Evolutionary conservation across 2,329 filamentous ascomycete species (phyloP), one percentile per base, ranked within the genome.

Genomic region (Penicillium sp.): DNA sequence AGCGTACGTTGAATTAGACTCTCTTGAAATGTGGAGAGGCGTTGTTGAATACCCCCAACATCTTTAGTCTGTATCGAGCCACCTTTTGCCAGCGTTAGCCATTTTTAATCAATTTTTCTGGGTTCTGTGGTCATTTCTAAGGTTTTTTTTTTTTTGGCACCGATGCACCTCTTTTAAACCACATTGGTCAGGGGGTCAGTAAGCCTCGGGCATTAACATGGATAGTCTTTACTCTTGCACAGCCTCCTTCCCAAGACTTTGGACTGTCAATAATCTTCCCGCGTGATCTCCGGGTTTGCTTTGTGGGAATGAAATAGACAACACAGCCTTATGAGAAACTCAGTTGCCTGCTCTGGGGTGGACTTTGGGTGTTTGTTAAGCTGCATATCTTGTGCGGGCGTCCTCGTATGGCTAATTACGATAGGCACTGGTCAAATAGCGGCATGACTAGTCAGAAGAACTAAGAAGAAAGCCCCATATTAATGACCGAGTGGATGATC

Each of bases 211-310:
- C 11, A 29, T 47, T 32, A 10, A 24, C 16, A 29, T 18, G 5
- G 22, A 29, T 18, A 4, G 22, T 38, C 11, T 44, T 18, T 31
- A 34, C 20, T 35, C 32, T 22, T 45, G 49, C 57, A 59, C 49
- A 57, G 57, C 57, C 57, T 53, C 53, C 49, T 50, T 59, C 53
- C 57, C 57, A 59, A 59, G 57, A 37, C 49, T 42, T 26, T 8
- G 24, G 10, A 35, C 29, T 42, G 18, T 34, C 16, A 22, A 29
- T 11, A 26, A 11, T 39, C 11, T 20, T 11, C 13, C 13, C 40
- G 34, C 34, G 43, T n/a, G 16, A 34, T 34, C 18, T 26, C 3
- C 26, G 20, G 7, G 14, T 9, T 34, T 24, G 16, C 4, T 13
- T 22, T 32, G 10, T 3, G 4, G 48, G 7, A 5, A 14, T 11